phyloP scores from a whole-genome alignment of 345 rosid genomes.

The Isatis tinctoria region DNA sequence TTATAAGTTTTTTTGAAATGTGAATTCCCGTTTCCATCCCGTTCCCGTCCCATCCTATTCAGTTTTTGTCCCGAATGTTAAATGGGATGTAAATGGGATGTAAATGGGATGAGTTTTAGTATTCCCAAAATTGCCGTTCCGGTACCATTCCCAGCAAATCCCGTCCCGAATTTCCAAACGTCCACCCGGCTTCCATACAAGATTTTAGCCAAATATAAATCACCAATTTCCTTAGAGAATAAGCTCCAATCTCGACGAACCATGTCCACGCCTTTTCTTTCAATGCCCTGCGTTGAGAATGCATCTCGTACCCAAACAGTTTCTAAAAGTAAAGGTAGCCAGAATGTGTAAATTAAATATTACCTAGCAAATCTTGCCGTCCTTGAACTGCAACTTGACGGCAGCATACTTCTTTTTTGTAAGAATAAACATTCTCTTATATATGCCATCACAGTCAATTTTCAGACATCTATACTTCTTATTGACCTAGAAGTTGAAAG shows the following conservation, averaged over 20 bases:
- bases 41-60: too few species aligned
- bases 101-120: too few species aligned
- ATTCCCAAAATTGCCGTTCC: too few species aligned
- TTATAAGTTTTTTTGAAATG: too few species aligned
- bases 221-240: slow-evolving; percentile 91
- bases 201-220: slow-evolving; percentile 76
- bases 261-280: slow-evolving; percentile 98
- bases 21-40: too few species aligned
- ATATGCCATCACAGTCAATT: slow-evolving; percentile 94
- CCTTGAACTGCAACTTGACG: slow-evolving; percentile 74
- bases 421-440: slow-evolving; percentile 96
- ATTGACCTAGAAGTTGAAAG: slow-evolving; percentile 61
- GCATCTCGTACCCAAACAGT: slow-evolving; percentile 22
- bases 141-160: too few species aligned
- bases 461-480: slow-evolving; percentile 86
- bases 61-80: too few species aligned
- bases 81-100: too few species aligned
- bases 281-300: slow-evolving; percentile 70
- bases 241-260: slow-evolving; percentile 99
- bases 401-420: slow-evolving; percentile 99
- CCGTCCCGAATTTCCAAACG: too few species aligned
- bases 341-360: not conserved
- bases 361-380: slow-evolving; percentile 81
- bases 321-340: slow-evolving; percentile 2
- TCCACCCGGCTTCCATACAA: too few species aligned